phyloP scores from a whole-genome alignment of 345 rosid species.

The Brassica carinata region DNA sequence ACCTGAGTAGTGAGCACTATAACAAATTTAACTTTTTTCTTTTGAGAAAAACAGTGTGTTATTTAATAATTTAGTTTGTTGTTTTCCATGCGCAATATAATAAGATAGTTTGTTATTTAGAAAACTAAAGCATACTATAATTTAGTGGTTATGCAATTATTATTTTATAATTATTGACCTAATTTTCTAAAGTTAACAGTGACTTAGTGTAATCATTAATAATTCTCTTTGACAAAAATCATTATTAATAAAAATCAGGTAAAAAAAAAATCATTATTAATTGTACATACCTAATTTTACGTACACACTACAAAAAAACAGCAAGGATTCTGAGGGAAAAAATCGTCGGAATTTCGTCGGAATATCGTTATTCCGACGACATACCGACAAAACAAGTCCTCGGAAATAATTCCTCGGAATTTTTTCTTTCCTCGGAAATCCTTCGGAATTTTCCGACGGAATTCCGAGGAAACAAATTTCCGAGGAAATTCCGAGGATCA shows the following conservation, averaged over 20 bases:
- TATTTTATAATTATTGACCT: background rate
- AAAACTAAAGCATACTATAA: background rate
- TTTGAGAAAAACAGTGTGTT: background rate
- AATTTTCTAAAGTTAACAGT: background rate
- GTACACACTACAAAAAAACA: too few relatives aligned
- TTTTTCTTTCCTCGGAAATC: too few relatives aligned
- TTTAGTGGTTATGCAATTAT: background rate
- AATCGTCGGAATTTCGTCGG: too few relatives aligned
- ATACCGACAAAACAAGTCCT: too few relatives aligned
- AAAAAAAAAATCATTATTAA: too few relatives aligned
- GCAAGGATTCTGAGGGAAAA: too few relatives aligned
- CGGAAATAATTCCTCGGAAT: too few relatives aligned
- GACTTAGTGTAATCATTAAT: background rate
- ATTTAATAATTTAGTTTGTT: background rate
- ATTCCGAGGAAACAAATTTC: too few relatives aligned
- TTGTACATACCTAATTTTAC: too few relatives aligned
- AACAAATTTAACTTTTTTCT: background rate
- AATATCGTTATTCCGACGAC: too few relatives aligned
- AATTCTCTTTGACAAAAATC: background rate
- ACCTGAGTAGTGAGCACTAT: background rate
- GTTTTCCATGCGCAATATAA: background rate
- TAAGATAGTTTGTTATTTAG: background rate
- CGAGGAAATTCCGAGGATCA: too few relatives aligned
- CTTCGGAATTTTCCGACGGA: too few relatives aligned
- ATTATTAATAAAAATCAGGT: background rate